Evolutionary conservation across 495 filamentous ascomycete species (phyloP).

Genomic region (Penicillium alfredii): DNA sequence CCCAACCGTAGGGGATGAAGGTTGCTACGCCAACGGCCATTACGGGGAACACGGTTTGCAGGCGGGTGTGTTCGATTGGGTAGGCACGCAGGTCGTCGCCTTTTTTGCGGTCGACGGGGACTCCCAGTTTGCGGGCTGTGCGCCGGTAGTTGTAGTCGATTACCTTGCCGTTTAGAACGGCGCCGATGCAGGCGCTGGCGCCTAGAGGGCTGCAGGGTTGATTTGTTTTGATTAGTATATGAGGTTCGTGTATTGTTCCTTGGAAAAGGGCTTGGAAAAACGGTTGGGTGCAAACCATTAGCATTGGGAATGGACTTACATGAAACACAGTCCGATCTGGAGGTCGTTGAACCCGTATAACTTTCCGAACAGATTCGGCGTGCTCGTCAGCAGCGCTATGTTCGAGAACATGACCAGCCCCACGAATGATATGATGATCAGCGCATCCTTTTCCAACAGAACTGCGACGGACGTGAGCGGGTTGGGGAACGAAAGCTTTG

Average conservation of each 20-base stretch:
- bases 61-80: conserved; percentile 54
- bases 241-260: too few species aligned
- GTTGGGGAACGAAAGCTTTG: conserved; percentile 57
- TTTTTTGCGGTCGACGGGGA: conserved; percentile 43
- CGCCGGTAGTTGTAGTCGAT: conserved; percentile 52
- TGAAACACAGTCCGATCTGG: conserved; percentile 52
- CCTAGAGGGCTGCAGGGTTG: background rate
- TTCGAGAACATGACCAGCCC: conserved; percentile 51
- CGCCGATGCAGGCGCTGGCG: conserved; percentile 47
- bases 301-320: conserved; percentile 15
- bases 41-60: conserved; percentile 43
- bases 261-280: conserved; percentile 30
- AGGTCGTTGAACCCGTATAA: conserved; percentile 64
- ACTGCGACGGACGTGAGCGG: conserved; percentile 57
- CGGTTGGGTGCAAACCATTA: background rate
- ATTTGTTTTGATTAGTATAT: too few species aligned
- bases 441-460: conserved; percentile 59
- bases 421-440: conserved; percentile 51
- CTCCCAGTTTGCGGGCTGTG: conserved; percentile 39
- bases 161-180: conserved; percentile 49
- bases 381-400: conserved; percentile 41
- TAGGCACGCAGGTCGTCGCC: conserved; percentile 48
- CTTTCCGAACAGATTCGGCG: conserved; percentile 54
- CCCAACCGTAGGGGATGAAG: conserved; percentile 54
- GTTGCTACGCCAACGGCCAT: conserved; percentile 34